phyloP scores from a whole-genome alignment of 768 basidiomycete genomes.

The Tephrocybe sp. region DNA sequence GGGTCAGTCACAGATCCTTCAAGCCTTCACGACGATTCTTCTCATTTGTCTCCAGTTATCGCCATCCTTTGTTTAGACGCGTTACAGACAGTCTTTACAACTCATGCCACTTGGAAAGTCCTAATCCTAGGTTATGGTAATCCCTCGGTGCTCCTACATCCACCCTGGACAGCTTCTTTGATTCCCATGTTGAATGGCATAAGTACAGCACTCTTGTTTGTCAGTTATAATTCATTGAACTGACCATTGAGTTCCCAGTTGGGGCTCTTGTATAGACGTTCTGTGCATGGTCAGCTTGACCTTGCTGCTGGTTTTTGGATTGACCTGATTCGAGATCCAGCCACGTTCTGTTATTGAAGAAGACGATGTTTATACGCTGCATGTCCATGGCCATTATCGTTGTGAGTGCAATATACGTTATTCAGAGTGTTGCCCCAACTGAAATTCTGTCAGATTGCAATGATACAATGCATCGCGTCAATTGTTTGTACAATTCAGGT shows the following conservation, averaged over 20 bases:
- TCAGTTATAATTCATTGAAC: neutral
- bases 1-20: neutral
- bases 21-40: neutral
- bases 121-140: neutral
- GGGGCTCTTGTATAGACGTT: neutral
- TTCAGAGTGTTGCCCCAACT: too few relatives aligned
- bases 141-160: neutral
- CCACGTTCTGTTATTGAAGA: neutral
- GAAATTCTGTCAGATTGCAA: too few relatives aligned
- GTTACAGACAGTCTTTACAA: neutral
- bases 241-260: neutral
- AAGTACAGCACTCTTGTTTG: neutral
- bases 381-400: too few relatives aligned
- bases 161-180: neutral
- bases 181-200: neutral
- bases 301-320: neutral
- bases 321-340: neutral
- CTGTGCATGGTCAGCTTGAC: neutral
- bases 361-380: too few relatives aligned
- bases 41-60: neutral
- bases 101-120: neutral
- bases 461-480: too few relatives aligned
- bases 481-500: neutral
- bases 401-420: too few relatives aligned
- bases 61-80: neutral